Evolutionary conservation across 768 basidiomycete species (phyloP).

Genomic region (Russula vinacea): DNA sequence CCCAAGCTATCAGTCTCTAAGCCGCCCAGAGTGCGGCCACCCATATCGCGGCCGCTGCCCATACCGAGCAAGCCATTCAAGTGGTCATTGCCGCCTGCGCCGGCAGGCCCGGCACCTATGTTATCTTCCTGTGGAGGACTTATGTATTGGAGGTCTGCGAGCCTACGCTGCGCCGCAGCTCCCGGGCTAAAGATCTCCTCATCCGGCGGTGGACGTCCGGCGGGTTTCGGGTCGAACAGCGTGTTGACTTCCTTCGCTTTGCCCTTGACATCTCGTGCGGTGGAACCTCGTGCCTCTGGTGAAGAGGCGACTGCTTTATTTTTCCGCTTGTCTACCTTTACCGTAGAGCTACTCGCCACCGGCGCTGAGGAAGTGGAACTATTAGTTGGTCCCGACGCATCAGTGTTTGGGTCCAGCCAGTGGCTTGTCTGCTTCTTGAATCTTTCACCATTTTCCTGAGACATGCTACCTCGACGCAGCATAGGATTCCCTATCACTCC

Average conservation of each 20-base stretch:
- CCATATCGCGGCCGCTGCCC: not conserved
- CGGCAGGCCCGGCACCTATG: not conserved
- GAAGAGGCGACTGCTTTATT: not conserved
- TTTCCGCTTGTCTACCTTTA: not conserved
- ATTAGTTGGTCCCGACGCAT: not conserved
- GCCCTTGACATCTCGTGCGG: conserved; percentile 1
- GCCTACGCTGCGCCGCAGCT: conserved; percentile 8
- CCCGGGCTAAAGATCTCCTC: conserved; percentile 22
- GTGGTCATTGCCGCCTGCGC: not conserved
- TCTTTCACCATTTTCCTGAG: not conserved
- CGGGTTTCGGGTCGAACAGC: not conserved
- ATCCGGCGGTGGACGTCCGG: not conserved
- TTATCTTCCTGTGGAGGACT: not conserved
- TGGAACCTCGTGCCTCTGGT: not conserved
- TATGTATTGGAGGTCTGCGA: not conserved
- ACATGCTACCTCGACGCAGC: not conserved
- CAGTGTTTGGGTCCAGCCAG: conserved; percentile 12
- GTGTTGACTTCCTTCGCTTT: conserved; percentile 3
- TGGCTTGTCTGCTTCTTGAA: conserved; percentile 12
- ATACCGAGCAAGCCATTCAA: not conserved
- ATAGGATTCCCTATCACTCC: not conserved
- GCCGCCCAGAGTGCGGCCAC: not conserved
- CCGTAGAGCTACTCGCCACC: not conserved
- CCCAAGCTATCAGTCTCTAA: not conserved
- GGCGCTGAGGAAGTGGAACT: not conserved